phyloP scores from a whole-genome alignment of 345 rosid species.

The Arabidopsis suecica region DNA sequence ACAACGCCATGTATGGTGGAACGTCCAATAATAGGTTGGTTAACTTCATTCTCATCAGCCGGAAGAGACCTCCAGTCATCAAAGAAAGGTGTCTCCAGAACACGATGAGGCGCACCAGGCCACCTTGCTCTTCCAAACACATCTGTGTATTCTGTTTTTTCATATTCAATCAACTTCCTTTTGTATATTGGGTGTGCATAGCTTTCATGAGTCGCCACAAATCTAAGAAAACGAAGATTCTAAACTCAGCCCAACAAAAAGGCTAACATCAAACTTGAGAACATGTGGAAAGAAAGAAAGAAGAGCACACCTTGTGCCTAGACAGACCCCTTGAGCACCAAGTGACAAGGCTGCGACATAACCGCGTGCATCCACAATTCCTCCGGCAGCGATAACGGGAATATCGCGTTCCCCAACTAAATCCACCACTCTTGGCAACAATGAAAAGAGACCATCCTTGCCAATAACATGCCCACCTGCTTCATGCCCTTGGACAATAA shows the following conservation, averaged over 20 bases:
- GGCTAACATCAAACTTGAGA: not conserved
- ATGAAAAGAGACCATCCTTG: conserved; percentile 73
- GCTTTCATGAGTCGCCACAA: conserved; percentile 86
- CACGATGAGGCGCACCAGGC: conserved; percentile 86
- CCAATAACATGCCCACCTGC: conserved; percentile 92
- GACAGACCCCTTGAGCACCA: conserved; percentile 85
- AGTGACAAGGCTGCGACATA: conserved; percentile 88
- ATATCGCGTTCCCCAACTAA: conserved; percentile 59
- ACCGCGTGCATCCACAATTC: conserved; percentile 80
- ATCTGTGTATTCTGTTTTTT: conserved; percentile 72
- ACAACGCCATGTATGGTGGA: conserved; percentile 69
- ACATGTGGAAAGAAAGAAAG: conserved; percentile 2
- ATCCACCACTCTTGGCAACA: conserved; percentile 84
- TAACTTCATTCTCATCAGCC: conserved; percentile 56
- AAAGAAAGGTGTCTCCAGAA: conserved; percentile 69
- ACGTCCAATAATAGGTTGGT: conserved; percentile 82
- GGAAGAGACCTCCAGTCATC: conserved; percentile 69
- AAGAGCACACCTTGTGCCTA: conserved; percentile 75
- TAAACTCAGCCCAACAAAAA: conserved; percentile 14
- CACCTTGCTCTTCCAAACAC: conserved; percentile 86
- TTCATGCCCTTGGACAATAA: conserved; percentile 88
- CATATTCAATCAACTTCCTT: conserved; percentile 67
- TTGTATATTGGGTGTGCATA: conserved; percentile 81
- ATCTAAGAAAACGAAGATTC: conserved; percentile 50
- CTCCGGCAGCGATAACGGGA: conserved; percentile 91